Conservation (phyloP, 345 rosid species). For the Euphorbia pulcherrima region DNA sequence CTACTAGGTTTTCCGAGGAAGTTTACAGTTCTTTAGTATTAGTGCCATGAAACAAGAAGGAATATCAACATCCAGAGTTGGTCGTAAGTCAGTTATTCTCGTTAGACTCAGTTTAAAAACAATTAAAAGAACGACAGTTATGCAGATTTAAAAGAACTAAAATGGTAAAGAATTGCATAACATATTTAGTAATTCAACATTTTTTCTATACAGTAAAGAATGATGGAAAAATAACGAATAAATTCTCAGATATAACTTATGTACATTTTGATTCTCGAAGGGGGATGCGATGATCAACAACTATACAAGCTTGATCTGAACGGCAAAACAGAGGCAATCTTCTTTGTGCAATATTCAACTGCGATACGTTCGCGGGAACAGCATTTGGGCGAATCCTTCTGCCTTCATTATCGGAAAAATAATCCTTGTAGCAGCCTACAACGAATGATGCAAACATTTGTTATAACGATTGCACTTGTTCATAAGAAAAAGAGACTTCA, state of each 20-base stretch:
- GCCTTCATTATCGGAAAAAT: constrained; percentile 9
- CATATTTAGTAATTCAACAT: not conserved
- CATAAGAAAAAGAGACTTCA: not conserved
- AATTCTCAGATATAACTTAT: not conserved
- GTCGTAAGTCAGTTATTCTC: too few species aligned
- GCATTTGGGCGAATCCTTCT: constrained; percentile 8
- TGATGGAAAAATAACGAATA: not conserved
- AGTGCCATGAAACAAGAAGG: constrained; percentile 61
- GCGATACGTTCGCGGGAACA: not conserved
- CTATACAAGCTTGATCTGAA: not conserved
- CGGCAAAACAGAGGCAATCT: not conserved
- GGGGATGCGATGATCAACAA: not conserved
- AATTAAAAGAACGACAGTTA: too few species aligned
- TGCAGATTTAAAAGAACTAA: too few species aligned
- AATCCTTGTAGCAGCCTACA: not conserved
- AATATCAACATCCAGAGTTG: constrained; percentile 47
- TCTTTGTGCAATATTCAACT: not conserved
- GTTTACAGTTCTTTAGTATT: constrained; percentile 55
- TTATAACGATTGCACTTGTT: not conserved
- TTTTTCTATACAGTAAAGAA: not conserved
- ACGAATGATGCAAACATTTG: too few species aligned
- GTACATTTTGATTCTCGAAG: not conserved
- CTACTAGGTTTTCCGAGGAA: too few species aligned
- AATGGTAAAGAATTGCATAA: too few species aligned
- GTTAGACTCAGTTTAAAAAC: too few species aligned